phyloP scores from a whole-genome alignment of 345 rosid genomes.

The Capsella bursapastoris region DNA sequence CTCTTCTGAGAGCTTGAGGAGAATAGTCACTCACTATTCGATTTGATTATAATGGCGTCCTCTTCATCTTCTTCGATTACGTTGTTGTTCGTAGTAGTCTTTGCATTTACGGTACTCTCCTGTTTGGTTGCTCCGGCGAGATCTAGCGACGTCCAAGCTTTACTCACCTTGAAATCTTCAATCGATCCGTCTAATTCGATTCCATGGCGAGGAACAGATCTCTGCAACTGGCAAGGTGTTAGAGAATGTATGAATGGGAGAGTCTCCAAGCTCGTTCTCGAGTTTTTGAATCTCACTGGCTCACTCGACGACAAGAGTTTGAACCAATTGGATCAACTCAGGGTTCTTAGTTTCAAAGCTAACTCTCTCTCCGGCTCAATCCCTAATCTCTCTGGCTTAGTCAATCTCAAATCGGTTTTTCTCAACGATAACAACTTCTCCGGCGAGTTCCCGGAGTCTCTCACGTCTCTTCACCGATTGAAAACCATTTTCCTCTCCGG shows the following conservation, averaged over 20 bases:
- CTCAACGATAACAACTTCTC: constrained; percentile 75
- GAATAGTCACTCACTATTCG: neutral
- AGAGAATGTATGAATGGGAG: constrained; percentile 74
- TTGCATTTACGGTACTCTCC: constrained; percentile 33
- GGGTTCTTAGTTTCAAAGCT: constrained; percentile 87
- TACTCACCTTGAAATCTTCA: constrained; percentile 68
- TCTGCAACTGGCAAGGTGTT: constrained; percentile 82
- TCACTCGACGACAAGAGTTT: constrained; percentile 53
- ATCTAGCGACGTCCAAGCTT: constrained; percentile 65
- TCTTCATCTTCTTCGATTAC: constrained; percentile 28
- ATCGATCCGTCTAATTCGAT: constrained; percentile 66
- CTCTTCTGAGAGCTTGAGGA: constrained; percentile 21
- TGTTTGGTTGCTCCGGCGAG: constrained; percentile 53
- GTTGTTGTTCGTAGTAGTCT: constrained; percentile 11
- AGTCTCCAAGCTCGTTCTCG: constrained; percentile 82
- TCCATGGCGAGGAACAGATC: constrained; percentile 61
- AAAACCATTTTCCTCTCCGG: constrained; percentile 64
- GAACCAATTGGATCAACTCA: constrained; percentile 76
- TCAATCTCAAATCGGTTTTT: constrained; percentile 80
- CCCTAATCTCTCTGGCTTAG: constrained; percentile 66
- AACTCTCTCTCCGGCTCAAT: constrained; percentile 80
- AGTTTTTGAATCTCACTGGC: constrained; percentile 70
- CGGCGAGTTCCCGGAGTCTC: constrained; percentile 71
- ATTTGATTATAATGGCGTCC: constrained; percentile 29
- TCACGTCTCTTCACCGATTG: constrained; percentile 72